Evolutionary conservation across 305 asterid genomes (phyloP).

Genomic region (Rubia peregrina): DNA sequence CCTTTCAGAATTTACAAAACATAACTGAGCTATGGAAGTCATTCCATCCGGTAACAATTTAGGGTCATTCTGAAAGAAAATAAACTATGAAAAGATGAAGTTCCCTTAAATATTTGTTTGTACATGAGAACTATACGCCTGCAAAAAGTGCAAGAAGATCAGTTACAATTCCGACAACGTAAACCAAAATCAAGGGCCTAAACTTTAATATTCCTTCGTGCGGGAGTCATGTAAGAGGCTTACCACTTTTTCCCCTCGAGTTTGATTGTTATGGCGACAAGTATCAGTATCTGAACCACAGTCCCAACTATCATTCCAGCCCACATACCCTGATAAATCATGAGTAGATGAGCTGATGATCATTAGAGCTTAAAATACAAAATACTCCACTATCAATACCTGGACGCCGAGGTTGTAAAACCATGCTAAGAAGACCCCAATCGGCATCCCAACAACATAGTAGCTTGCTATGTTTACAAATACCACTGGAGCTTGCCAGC

Average conservation of each 20-base stretch:
- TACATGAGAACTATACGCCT: background rate
- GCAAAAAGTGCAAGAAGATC: background rate
- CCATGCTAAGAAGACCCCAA: conserved; percentile 44
- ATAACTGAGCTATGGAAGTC: too few relatives aligned
- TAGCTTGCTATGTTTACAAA: conserved; percentile 45
- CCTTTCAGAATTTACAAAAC: too few relatives aligned
- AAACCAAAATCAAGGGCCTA: background rate
- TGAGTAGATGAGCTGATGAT: background rate
- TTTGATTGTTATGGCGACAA: conserved; percentile 28
- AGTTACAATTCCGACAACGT: too few relatives aligned
- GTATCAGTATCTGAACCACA: conserved; percentile 37
- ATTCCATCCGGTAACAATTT: too few relatives aligned
- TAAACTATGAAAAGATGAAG: background rate
- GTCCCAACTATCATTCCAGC: conserved; percentile 52
- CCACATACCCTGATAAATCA: conserved; percentile 47
- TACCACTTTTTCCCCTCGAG: conserved; percentile 28
- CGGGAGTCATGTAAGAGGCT: background rate
- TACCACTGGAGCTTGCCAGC: conserved; percentile 59
- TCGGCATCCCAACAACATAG: conserved; percentile 46
- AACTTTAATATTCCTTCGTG: background rate
- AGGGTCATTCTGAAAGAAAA: too few relatives aligned
- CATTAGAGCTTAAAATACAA: background rate
- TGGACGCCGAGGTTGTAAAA: conserved; percentile 33
- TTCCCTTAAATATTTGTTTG: background rate
- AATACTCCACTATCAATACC: conserved; percentile 23